Percentiles rank a stretch among this genome's conserved stretches.
Conservation (phyloP, 225 moss, liverwort and hornwort species). For the Thuidium tamariscinum region DNA sequence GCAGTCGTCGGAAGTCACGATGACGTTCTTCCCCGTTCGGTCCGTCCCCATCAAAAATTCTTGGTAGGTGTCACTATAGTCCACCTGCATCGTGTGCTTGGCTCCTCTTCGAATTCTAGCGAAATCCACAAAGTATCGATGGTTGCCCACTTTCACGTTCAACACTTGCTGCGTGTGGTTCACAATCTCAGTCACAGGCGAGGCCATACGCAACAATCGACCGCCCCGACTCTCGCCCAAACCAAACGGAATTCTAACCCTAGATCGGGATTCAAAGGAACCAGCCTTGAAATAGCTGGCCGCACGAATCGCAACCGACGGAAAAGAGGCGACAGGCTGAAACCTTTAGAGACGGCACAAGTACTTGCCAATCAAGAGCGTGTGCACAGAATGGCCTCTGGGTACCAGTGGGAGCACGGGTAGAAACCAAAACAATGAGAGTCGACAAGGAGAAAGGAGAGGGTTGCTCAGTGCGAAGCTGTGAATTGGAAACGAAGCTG, state of each 20-base stretch:
- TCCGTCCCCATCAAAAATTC: conserved; percentile 7
- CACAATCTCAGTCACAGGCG: conserved; percentile 12
- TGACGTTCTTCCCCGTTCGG: not conserved
- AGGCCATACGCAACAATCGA: not conserved
- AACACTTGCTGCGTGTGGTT: conserved; percentile 14
- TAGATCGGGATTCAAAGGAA: not conserved
- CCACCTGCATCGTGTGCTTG: conserved; percentile 6
- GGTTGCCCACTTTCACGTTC: conserved; percentile 12
- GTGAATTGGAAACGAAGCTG: not conserved
- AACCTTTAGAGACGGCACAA: not conserved
- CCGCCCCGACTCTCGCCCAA: not conserved
- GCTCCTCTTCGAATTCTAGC: not conserved
- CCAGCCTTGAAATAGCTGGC: not conserved
- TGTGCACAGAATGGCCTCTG: not conserved
- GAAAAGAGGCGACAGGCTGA: not conserved
- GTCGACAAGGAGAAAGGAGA: not conserved
- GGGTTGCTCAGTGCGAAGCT: no score
- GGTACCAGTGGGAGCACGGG: not conserved
- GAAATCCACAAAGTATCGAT: conserved; percentile 1
- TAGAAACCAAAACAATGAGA: not conserved
- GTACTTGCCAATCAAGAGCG: not conserved
- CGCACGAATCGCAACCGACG: not conserved
- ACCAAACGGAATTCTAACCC: not conserved
- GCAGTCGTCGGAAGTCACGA: conserved; percentile 32
- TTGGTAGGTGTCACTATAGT: conserved; percentile 22